Base-by-base conservation (phyloP, 805 yeast species). In the Saccharomycopsis sp. region DNA sequence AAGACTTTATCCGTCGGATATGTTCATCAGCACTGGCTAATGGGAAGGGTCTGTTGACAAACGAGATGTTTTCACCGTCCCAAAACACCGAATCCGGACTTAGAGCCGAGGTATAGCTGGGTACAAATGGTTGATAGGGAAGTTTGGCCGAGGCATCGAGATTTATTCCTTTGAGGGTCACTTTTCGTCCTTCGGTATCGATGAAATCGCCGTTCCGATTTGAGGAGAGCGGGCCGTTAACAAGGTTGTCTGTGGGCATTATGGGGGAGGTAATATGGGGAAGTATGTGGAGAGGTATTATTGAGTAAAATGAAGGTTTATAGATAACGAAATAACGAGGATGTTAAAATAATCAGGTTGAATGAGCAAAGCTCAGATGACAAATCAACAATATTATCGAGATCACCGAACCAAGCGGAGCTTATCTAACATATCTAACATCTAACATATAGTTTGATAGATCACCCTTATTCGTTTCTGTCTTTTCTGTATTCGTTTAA, bases 41-140 rank as follows among this genome's bases (percentile, higher is more conserved):
- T 0, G 92, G 86, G 66, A 89, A 86, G 0, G 97, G 97, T 56
- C 89, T 76, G 1, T 89, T 89, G 0, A 87, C 88, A 72, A 89
- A 91, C n/a, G 92, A 82, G 2, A 88, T 92, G 34, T 73, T 68
- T 61, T 87, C 92, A 7, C 89, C 96, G 51, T 81, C 82, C 66
- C 79, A 86, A 66, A 86, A 88, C 1, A 81, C 69, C 44, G 77
- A 73, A 34, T 73, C 68, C 1, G 47, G 56, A 1, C 64, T 64
- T 3, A 58, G 55, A 9, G 68, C 57, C 0, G 75, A 72, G n/a
- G 62, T 61, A 57, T 76, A 74, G 2, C 78, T 70, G 0, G 79
- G 74, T 19, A 68, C 56, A n/a, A 63, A 61, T 0, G 96, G 96
- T 1, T 58, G 64, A 1, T 74, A 66, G 0, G 97, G 97, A 55